A percentile compares a stretch with the other conserved stretches of the same genome.
Evolutionary conservation across 306 rosid species (phyloP).

Genomic region (Quercus cerris): DNA sequence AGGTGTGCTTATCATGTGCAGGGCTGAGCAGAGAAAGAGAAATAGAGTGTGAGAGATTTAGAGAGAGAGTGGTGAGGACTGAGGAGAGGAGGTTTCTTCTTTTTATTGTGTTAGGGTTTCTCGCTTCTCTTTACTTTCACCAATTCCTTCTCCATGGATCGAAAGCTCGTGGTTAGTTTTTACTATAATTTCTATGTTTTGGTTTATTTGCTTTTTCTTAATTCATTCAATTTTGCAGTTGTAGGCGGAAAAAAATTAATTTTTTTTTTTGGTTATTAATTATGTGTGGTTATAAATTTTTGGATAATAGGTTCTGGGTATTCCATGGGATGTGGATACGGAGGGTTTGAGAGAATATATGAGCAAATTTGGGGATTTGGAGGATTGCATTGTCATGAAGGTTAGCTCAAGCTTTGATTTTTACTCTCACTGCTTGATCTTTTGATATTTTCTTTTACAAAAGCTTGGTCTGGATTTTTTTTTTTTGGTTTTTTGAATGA

Average conservation of each 20-base stretch:
- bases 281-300: background rate
- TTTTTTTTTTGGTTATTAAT: background rate
- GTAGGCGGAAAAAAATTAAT: background rate
- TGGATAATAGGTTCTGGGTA: conserved; percentile 61
- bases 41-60: conserved; percentile 73
- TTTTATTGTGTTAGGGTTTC: conserved; percentile 26
- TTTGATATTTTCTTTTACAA: too few relatives aligned
- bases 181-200: background rate
- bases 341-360: conserved; percentile 78
- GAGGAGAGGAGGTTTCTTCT: conserved; percentile 26
- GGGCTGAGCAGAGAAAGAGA: conserved; percentile 36
- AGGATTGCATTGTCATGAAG: conserved; percentile 91
- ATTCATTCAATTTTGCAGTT: background rate
- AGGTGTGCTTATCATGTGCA: conserved; percentile 87
- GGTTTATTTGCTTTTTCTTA: background rate
- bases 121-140: conserved; percentile 16
- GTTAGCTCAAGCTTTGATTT: conserved; percentile 30
- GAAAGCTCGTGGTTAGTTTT: conserved; percentile 85
- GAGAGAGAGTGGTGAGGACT: conserved; percentile 68
- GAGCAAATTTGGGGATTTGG: conserved; percentile 81
- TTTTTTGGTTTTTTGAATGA: too few relatives aligned
- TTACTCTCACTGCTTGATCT: background rate
- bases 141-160: conserved; percentile 53
- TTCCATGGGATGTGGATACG: conserved; percentile 84
- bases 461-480: too few relatives aligned